These are phyloP conservation scores for Lindgomyces ingoldianus DNA, from an alignment of 495 filamentous ascomycete genomes.

Conservation along the genomic window DNA sequence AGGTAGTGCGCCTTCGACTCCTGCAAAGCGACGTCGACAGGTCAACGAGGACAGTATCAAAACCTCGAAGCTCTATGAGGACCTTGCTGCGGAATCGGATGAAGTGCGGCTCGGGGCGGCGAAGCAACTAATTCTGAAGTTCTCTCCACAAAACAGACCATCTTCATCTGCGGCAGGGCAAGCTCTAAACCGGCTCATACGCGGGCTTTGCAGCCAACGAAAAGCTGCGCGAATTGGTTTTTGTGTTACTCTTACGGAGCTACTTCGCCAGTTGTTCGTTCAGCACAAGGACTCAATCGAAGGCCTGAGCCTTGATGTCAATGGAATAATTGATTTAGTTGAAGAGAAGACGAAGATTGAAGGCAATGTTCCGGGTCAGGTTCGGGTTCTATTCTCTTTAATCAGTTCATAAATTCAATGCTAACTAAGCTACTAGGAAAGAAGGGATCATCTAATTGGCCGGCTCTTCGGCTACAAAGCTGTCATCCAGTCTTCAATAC, in stretches of 20 bases:
- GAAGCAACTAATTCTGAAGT: slow-evolving; percentile 43
- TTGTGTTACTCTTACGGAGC: slow-evolving; percentile 82
- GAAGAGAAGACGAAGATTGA: slow-evolving; percentile 65
- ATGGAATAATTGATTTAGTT: slow-evolving; percentile 57
- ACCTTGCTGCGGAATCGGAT: slow-evolving; percentile 47
- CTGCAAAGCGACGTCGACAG: slow-evolving; percentile 34
- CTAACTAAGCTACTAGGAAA: slow-evolving; percentile 60
- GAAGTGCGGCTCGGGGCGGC: slow-evolving; percentile 47
- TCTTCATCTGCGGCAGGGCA: slow-evolving; percentile 37
- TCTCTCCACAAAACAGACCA: slow-evolving; percentile 39
- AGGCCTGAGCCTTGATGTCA: slow-evolving; percentile 22
- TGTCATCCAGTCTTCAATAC: slow-evolving; percentile 73
- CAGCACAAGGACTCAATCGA: neutral
- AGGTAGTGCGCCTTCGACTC: neutral
- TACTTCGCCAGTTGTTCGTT: slow-evolving; percentile 65
- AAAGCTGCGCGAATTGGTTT: slow-evolving; percentile 92
- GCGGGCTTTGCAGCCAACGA: slow-evolving; percentile 83
- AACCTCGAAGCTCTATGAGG: slow-evolving; percentile 38
- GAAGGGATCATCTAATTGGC: slow-evolving; percentile 80
- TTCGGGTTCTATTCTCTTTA: slow-evolving; percentile 37
- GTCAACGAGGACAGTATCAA: slow-evolving; percentile 35
- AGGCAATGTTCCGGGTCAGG: slow-evolving; percentile 66
- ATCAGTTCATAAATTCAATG: neutral
- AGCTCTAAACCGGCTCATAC: slow-evolving; percentile 66
- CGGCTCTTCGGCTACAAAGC: slow-evolving; percentile 84